Percentiles rank a stretch among this genome's conserved stretches.
phyloP scores from a whole-genome alignment of 2,329 filamentous ascomycete species.

The Talaromyces marneffei region DNA sequence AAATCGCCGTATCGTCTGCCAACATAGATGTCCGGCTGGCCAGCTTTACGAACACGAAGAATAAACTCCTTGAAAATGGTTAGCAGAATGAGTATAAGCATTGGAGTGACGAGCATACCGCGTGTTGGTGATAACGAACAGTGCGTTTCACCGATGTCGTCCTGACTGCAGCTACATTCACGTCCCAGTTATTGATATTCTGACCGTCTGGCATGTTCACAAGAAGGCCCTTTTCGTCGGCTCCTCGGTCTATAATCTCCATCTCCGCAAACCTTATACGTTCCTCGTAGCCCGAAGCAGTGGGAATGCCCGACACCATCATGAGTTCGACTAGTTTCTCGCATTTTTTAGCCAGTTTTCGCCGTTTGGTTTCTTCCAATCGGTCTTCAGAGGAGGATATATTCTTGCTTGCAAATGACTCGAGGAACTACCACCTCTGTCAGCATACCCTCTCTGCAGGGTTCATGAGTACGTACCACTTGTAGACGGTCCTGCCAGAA shows the following conservation, averaged over 20 bases:
- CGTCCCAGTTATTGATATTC: constrained; percentile 91
- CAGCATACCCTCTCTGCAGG: constrained; percentile 2
- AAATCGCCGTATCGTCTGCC: constrained; percentile 88
- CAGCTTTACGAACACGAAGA: constrained; percentile 73
- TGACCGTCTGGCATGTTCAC: constrained; percentile 86
- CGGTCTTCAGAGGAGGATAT: constrained; percentile 96
- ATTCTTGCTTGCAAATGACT: constrained; percentile 94
- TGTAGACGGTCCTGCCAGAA: constrained; percentile 99
- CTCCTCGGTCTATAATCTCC: constrained; percentile 88
- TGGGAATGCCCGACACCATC: constrained; percentile 97
- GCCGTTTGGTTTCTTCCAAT: constrained; percentile 89
- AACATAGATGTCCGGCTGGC: constrained; percentile 70
- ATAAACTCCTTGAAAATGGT: constrained; percentile 66
- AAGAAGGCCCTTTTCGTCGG: constrained; percentile 83
- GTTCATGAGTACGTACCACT: constrained; percentile 56
- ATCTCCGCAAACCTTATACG: constrained; percentile 94
- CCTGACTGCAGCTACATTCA: constrained; percentile 87
- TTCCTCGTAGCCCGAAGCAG: constrained; percentile 95
- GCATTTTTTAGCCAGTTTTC: constrained; percentile 85
- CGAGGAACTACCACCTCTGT: constrained; percentile 65
- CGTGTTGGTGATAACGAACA: constrained; percentile 84
- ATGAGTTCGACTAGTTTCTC: constrained; percentile 96
- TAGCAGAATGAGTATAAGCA: neutral
- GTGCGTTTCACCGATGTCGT: constrained; percentile 76
- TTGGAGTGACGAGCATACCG: constrained; percentile 51